Conservation (phyloP, 2,329 filamentous ascomycete genomes). For the Colletotrichum gigasporum region DNA sequence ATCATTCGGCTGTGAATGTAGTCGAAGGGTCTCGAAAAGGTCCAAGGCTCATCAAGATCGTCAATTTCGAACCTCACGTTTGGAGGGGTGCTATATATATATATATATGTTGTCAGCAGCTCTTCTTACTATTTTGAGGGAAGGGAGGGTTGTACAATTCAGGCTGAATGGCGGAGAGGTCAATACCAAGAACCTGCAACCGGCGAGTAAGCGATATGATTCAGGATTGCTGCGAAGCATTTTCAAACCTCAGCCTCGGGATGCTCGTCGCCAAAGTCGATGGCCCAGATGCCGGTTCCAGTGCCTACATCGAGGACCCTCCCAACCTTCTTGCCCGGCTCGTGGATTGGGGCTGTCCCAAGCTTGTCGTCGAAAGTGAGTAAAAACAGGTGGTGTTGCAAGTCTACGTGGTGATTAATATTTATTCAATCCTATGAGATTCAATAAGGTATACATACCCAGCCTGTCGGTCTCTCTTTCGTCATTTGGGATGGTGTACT, state of each 20-base stretch:
- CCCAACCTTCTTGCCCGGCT: conserved; percentile 39
- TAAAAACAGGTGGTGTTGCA: conserved; percentile 46
- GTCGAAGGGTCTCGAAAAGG: conserved; percentile 43
- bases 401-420: too few species aligned
- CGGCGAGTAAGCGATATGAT: conserved; percentile 21
- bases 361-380: conserved; percentile 53
- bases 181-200: conserved; percentile 50
- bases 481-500: conserved; percentile 19
- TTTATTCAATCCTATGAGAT: too few species aligned
- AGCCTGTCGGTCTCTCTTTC: conserved; percentile 15
- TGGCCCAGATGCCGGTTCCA: conserved; percentile 60
- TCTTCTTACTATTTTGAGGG: background rate
- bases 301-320: conserved; percentile 59
- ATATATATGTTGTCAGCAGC: background rate
- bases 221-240: too few species aligned
- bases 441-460: background rate
- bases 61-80: conserved; percentile 60
- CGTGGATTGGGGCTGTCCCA: conserved; percentile 53
- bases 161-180: conserved; percentile 58
- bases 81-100: conserved; percentile 38
- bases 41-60: conserved; percentile 64
- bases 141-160: background rate
- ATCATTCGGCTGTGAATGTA: conserved; percentile 45
- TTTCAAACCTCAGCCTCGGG: conserved; percentile 39
- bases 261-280: conserved; percentile 51